These are phyloP conservation scores for Tuber borchii DNA, from an alignment of 495 filamentous ascomycete genomes.

Conservation along the genomic window DNA sequence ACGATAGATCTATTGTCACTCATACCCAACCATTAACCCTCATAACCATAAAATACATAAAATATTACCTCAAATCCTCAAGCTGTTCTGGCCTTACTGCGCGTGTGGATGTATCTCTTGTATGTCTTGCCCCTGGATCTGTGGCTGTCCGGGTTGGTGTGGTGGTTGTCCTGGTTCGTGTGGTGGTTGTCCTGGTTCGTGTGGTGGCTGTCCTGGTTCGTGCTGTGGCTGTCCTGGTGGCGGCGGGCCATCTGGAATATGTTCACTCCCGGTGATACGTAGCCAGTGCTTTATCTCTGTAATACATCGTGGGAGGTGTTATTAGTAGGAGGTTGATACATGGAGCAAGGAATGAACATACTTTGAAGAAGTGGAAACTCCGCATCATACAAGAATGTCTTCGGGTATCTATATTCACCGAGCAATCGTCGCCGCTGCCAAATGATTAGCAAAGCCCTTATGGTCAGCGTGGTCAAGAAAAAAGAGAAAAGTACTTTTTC, in stretches of 20 bases:
- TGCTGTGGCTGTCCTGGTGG: neutral
- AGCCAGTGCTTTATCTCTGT: neutral
- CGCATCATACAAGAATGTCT: neutral
- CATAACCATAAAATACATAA: neutral
- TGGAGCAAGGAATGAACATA: neutral
- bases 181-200: neutral
- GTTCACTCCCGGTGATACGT: neutral
- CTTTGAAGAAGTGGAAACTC: neutral
- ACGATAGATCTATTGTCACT: neutral
- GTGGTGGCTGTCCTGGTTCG: neutral
- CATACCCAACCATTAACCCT: neutral
- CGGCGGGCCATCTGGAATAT: neutral
- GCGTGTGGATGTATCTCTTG: neutral
- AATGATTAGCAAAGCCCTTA: neutral
- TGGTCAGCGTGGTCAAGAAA: neutral
- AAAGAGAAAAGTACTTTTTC: neutral
- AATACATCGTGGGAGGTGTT: neutral
- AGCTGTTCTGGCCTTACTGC: neutral
- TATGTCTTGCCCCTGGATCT: neutral
- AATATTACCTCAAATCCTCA: neutral
- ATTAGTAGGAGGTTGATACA: neutral
- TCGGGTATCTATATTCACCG: neutral
- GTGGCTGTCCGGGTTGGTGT: too few relatives aligned
- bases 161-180: too few relatives aligned
- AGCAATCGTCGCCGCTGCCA: neutral